These are phyloP conservation scores for Yueomyces sp. DNA, from an alignment of 805 yeast species.

Conservation along the genomic window DNA sequence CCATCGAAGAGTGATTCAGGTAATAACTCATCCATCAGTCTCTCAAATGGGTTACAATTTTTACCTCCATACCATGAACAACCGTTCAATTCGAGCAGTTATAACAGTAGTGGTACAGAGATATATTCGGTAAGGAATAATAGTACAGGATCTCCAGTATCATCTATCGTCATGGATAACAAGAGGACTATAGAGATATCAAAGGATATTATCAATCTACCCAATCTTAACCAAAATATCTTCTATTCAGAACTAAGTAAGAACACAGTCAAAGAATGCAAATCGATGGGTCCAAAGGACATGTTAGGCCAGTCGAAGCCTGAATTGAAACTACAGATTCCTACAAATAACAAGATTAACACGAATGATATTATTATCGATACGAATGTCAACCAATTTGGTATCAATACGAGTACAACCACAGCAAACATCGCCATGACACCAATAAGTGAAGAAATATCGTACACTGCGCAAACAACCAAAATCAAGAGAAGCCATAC, in stretches of 20 bases:
- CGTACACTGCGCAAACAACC: background rate
- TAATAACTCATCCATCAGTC: conserved; percentile 5
- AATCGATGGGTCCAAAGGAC: background rate
- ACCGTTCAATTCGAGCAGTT: background rate
- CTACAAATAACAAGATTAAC: conserved; percentile 32
- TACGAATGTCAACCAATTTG: conserved; percentile 34
- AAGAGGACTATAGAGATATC: conserved; percentile 4
- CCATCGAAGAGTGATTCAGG: background rate
- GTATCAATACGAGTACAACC: conserved; percentile 39
- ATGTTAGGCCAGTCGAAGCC: background rate
- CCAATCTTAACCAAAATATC: conserved; percentile 6
- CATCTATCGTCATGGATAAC: background rate
- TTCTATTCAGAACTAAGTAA: conserved; percentile 12
- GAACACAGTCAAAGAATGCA: conserved; percentile 4
- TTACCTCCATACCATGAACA: conserved; percentile 3
- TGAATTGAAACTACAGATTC: conserved; percentile 44
- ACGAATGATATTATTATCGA: background rate
- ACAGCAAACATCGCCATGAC: conserved; percentile 53
- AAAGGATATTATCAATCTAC: conserved; percentile 7
- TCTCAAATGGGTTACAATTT: conserved; percentile 1
- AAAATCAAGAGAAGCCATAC: background rate
- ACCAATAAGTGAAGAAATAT: conserved; percentile 50
- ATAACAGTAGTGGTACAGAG: conserved; percentile 1
- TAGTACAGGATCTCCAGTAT: background rate
- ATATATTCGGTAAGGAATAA: conserved; percentile 4